phyloP scores from a whole-genome alignment of 345 rosid genomes.

The Carallia brachiata region DNA sequence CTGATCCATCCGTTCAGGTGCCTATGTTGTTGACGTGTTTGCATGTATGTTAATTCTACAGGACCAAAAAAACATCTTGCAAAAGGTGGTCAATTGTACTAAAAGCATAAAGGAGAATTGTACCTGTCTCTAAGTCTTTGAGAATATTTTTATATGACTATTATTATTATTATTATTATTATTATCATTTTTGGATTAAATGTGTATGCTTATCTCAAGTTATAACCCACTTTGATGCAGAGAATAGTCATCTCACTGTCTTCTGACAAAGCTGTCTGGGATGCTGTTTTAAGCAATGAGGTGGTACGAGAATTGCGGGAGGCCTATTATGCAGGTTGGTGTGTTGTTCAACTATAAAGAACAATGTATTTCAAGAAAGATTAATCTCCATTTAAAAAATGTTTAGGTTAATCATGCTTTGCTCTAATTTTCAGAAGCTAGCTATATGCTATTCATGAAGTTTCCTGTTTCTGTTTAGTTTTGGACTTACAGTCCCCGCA shows the following conservation, averaged over 20 bases:
- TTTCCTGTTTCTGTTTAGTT: not conserved
- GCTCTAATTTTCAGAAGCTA: not conserved
- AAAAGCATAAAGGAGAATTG: no score
- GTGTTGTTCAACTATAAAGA: not conserved
- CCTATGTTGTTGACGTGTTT: slow-evolving; percentile 4
- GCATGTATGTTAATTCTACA: not conserved
- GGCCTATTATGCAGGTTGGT: slow-evolving; percentile 52
- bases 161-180: not conserved
- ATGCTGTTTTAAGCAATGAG: slow-evolving; percentile 78
- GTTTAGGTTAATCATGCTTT: not conserved
- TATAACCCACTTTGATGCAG: slow-evolving; percentile 34
- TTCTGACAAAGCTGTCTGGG: slow-evolving; percentile 83
- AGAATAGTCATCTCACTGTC: slow-evolving; percentile 79
- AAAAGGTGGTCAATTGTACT: no score
- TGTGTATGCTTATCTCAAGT: not conserved
- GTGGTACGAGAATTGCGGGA: slow-evolving; percentile 70
- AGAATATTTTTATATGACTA: not conserved
- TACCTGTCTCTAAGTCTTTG: no score
- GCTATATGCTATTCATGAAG: not conserved
- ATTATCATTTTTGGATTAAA: not conserved
- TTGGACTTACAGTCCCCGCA: no score
- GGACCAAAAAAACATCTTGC: no score
- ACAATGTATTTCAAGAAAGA: not conserved
- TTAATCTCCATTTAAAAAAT: not conserved
- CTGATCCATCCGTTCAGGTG: slow-evolving; percentile 84